These are phyloP conservation scores for Colletotrichum siamense DNA, from an alignment of 2,329 filamentous ascomycete genomes.

Conservation along the genomic window DNA sequence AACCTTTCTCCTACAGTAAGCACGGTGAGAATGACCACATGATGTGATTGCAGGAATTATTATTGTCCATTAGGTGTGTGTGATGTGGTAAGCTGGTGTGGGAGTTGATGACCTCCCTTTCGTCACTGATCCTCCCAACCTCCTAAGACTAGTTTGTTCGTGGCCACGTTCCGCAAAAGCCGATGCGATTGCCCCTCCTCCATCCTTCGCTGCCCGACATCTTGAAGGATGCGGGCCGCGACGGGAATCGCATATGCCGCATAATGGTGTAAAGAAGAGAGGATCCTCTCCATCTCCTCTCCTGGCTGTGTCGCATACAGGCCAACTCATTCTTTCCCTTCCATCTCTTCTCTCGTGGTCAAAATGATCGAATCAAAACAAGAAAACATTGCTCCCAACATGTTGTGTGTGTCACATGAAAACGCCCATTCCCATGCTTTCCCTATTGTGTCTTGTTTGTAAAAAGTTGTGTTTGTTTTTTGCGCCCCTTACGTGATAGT, in stretches of 20 bases:
- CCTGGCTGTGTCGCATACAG: background rate
- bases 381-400: background rate
- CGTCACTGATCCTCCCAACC: background rate
- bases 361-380: background rate
- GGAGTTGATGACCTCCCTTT: background rate
- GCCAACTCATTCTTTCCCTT: background rate
- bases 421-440: slow-evolving; percentile 21
- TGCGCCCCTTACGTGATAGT: background rate
- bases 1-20: background rate
- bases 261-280: background rate
- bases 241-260: background rate
- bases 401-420: slow-evolving; percentile 6
- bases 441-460: slow-evolving; percentile 2
- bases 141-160: background rate
- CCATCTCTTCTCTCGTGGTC: slow-evolving; percentile 11
- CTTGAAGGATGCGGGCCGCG: background rate
- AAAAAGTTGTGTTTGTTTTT: background rate
- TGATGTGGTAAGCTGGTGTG: background rate
- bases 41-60: background rate
- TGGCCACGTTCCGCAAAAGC: background rate
- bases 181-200: background rate
- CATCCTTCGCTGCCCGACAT: background rate
- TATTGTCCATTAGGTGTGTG: background rate
- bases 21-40: background rate
- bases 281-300: background rate